A percentile compares a stretch with the other conserved stretches of the same genome.
These are phyloP conservation scores for Trichoderma arundinaceum DNA, from an alignment of 2,329 filamentous ascomycete species.

Conservation along the genomic window DNA sequence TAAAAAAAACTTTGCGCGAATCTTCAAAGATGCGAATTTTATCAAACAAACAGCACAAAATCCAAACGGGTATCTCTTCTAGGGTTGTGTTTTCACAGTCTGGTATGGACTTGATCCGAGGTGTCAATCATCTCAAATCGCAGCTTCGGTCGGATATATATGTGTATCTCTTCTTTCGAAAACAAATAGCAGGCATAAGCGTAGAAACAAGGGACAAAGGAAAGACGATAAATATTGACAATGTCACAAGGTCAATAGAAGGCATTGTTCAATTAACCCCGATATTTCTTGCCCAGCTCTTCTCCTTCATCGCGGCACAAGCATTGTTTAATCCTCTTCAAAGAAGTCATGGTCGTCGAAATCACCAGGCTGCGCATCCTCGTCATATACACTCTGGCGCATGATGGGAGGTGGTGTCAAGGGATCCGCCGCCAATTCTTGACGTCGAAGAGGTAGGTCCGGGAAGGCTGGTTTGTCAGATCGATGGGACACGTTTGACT, in stretches of 20 bases:
- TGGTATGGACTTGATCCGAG: conserved; percentile 35
- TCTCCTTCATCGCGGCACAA: not conserved
- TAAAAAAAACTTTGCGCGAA: conserved; percentile 3
- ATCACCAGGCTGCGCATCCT: conserved; percentile 63
- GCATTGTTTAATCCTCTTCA: conserved; percentile 47
- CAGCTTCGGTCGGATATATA: conserved; percentile 31
- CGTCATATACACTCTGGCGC: conserved; percentile 63
- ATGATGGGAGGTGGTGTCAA: conserved; percentile 69
- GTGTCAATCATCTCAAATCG: conserved; percentile 36
- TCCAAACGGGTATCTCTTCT: conserved; percentile 52
- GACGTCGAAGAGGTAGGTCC: conserved; percentile 52
- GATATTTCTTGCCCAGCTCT: not conserved
- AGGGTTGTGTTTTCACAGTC: conserved; percentile 41
- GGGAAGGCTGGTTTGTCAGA: conserved; percentile 49
- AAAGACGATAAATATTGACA: not conserved
- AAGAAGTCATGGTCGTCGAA: conserved; percentile 67
- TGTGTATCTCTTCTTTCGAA: conserved; percentile 19
- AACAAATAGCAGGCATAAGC: conserved; percentile 11
- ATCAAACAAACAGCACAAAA: conserved; percentile 41
- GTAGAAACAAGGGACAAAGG: conserved; percentile 5
- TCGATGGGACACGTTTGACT: conserved; percentile 45
- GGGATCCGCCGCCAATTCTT: conserved; percentile 49
- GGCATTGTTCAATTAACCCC: not conserved
- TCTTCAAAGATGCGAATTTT: conserved; percentile 18
- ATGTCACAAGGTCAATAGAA: not conserved